Conservation (phyloP, 2,329 filamentous ascomycete species). For the Madurella fahalii region DNA sequence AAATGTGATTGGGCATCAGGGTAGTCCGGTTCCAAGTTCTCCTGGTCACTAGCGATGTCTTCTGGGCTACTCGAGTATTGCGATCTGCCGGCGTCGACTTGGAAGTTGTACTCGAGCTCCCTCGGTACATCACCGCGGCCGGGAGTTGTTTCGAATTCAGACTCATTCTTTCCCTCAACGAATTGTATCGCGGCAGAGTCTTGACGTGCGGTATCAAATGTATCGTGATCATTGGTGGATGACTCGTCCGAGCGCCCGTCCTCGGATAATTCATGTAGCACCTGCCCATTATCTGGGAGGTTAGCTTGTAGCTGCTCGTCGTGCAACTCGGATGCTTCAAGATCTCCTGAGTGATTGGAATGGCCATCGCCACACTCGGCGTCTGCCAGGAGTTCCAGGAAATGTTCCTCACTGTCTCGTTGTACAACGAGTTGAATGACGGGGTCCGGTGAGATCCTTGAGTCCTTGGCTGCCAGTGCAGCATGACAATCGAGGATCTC, state of each 20-base stretch:
- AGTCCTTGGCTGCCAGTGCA: constrained; percentile 16
- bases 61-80: not conserved
- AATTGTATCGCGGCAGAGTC: not conserved
- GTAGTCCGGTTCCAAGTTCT: constrained; percentile 1
- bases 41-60: not conserved
- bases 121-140: not conserved
- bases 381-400: constrained; percentile 20
- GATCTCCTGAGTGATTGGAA: constrained; percentile 12
- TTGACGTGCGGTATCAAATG: not conserved
- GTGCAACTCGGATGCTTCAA: constrained; percentile 11
- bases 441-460: constrained; percentile 8
- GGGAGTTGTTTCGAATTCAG: not conserved
- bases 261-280: constrained; percentile 9
- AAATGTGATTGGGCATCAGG: not conserved
- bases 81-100: not conserved
- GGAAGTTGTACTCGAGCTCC: not conserved
- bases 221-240: constrained; percentile 2
- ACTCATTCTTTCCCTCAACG: not conserved
- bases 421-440: constrained; percentile 22
- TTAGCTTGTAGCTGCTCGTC: constrained; percentile 4
- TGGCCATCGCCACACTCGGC: constrained; percentile 14
- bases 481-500: constrained; percentile 25
- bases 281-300: constrained; percentile 4
- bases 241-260: constrained; percentile 12
- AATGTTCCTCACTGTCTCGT: constrained; percentile 25